Evolutionary conservation across 305 asterid genomes (phyloP).

Genomic region (Fraxinus latifolia): DNA sequence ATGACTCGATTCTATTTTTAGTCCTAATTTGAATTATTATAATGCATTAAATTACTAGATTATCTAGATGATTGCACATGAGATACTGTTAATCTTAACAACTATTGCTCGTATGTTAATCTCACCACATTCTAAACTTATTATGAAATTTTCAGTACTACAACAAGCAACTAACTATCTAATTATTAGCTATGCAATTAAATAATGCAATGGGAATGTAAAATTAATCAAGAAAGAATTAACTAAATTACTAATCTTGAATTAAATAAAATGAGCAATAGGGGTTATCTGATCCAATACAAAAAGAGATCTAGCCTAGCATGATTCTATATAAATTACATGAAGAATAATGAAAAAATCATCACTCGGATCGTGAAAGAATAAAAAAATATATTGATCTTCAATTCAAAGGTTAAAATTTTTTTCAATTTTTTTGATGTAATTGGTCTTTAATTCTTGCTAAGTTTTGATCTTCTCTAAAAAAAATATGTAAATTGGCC

Average conservation of each 20-base stretch:
- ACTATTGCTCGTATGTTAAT: background rate
- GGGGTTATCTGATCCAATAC: background rate
- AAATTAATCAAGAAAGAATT: background rate
- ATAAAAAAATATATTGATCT: background rate
- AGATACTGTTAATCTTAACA: background rate
- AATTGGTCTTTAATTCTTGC: background rate
- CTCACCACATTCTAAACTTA: background rate
- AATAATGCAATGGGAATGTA: background rate
- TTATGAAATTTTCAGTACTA: background rate
- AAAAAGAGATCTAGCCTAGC: background rate
- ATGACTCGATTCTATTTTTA: background rate
- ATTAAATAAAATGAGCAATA: background rate
- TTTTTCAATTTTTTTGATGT: background rate
- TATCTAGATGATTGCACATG: background rate
- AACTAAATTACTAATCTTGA: background rate
- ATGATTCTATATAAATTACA: background rate
- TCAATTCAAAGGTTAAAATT: background rate
- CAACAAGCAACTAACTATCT: background rate
- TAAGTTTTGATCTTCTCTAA: background rate
- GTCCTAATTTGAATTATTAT: background rate
- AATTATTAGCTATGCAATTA: background rate
- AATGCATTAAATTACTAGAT: background rate
- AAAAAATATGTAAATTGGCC: background rate
- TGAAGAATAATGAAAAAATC: background rate
- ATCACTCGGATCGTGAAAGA: background rate